Percentiles rank a stretch among this genome's conserved stretches.
Conservation (phyloP, 1,284 basidiomycete genomes). For the Xanthoconium separans region DNA sequence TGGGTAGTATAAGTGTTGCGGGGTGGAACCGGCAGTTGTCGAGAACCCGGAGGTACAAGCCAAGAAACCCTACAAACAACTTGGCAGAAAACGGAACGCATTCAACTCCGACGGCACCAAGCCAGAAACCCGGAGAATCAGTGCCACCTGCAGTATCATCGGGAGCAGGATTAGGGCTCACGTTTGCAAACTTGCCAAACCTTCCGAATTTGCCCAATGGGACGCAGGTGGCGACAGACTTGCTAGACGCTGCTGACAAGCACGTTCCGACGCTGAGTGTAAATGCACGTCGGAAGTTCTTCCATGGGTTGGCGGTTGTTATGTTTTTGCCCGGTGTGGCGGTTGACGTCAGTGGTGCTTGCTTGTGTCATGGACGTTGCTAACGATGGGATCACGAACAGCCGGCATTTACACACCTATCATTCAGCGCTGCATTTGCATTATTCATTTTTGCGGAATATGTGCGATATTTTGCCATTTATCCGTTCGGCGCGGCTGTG, state of each 20-base stretch:
- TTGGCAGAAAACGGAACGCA: constrained; percentile 36
- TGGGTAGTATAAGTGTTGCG: constrained; percentile 83
- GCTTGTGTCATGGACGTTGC: constrained; percentile 15
- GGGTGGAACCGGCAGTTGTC: constrained; percentile 91
- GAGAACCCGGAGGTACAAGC: constrained; percentile 66
- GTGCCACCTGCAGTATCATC: constrained; percentile 23
- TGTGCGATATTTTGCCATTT: constrained; percentile 96
- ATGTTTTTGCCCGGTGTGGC: constrained; percentile 96
- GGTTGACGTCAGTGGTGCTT: constrained; percentile 72
- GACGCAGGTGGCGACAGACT: constrained; percentile 71
- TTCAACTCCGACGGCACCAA: constrained; percentile 23
- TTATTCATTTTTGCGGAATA: constrained; percentile 96
- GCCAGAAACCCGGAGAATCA: constrained; percentile 24
- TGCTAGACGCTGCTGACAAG: constrained; percentile 85
- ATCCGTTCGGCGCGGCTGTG: constrained; percentile 91
- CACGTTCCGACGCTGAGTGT: constrained; percentile 86
- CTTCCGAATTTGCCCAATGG: constrained; percentile 53
- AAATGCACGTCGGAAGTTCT: constrained; percentile 96
- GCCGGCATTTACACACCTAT: constrained; percentile 95
- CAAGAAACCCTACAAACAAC: constrained; percentile 37
- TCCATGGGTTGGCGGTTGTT: constrained; percentile 92
- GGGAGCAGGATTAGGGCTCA: constrained; percentile 38
- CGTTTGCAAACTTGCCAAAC: constrained; percentile 54
- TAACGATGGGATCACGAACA: constrained; percentile 35
- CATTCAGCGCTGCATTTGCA: constrained; percentile 92